These are phyloP conservation scores for Leccinum proliferum DNA, from an alignment of 1,284 basidiomycete species.

Conservation along the genomic window DNA sequence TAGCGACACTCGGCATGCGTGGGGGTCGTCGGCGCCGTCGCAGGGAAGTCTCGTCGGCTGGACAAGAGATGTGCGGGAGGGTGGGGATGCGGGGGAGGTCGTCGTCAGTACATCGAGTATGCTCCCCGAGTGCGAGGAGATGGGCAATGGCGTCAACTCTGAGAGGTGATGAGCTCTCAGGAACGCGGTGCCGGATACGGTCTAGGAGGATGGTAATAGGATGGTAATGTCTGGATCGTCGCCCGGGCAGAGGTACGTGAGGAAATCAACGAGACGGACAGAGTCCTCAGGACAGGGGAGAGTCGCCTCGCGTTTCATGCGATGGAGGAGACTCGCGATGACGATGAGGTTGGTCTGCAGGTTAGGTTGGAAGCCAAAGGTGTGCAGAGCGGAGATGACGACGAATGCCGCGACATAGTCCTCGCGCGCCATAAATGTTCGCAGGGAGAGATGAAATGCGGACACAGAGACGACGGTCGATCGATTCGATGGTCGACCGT, in stretches of 20 bases:
- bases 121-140: slow-evolving; percentile 17
- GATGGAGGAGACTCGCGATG: slow-evolving; percentile 22
- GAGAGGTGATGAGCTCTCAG: slow-evolving; percentile 7
- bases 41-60: background rate
- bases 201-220: slow-evolving; percentile 12
- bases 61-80: background rate
- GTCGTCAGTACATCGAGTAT: background rate
- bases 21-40: background rate
- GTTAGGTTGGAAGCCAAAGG: slow-evolving; percentile 29
- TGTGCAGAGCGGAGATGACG: slow-evolving; percentile 31
- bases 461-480: slow-evolving; percentile 31
- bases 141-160: slow-evolving; percentile 16
- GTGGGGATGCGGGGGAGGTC: slow-evolving; percentile 7
- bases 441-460: slow-evolving; percentile 37
- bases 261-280: slow-evolving; percentile 21
- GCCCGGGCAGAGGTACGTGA: slow-evolving; percentile 14
- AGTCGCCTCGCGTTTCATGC: slow-evolving; percentile 22
- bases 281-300: background rate
- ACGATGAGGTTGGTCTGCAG: slow-evolving; percentile 38
- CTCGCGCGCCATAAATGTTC: slow-evolving; percentile 35
- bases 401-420: slow-evolving; percentile 46
- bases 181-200: slow-evolving; percentile 12
- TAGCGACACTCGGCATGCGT: slow-evolving; percentile 14
- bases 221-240: slow-evolving; percentile 17
- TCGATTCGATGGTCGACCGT: slow-evolving; percentile 8